A percentile compares a stretch with the other conserved stretches of the same genome.
Conservation (phyloP, 2,329 filamentous ascomycete genomes). For the Trichoderma semiorbis region DNA sequence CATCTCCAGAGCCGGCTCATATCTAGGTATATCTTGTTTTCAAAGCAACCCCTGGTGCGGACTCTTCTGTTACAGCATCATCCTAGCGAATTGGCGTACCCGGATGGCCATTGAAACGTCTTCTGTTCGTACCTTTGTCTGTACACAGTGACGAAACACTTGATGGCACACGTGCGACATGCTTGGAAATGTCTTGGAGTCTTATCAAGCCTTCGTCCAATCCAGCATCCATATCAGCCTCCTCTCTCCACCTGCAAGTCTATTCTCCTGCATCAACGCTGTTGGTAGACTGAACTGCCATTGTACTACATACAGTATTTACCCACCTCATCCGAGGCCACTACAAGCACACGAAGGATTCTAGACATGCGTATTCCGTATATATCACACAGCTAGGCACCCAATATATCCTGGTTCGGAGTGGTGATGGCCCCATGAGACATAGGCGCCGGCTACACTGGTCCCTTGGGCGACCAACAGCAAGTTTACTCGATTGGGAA, state of each 20-base stretch:
- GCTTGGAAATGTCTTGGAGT: not conserved
- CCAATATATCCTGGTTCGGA: not conserved
- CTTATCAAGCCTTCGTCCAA: not conserved
- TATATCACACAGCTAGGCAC: not conserved
- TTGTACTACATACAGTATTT: not conserved
- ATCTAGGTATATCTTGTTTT: not conserved
- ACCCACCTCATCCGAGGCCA: not conserved
- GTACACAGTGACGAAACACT: not conserved
- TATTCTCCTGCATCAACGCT: not conserved
- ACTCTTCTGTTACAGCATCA: not conserved
- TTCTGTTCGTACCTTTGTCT: not conserved
- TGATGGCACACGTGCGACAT: conserved; percentile 4
- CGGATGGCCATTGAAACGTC: not conserved
- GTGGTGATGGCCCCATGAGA: not conserved
- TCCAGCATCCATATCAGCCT: not conserved
- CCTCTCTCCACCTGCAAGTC: not conserved
- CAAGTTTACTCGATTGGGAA: not conserved
- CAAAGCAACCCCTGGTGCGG: not conserved
- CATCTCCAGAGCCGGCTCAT: not conserved
- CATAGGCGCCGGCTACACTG: not conserved
- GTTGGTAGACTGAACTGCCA: not conserved
- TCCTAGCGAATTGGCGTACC: not conserved
- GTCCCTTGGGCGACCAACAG: conserved; percentile 5
- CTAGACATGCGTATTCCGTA: not conserved
- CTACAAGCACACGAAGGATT: not conserved